Conservation (phyloP, 306 rosid genomes). For the Vigna reflexopilosa region DNA sequence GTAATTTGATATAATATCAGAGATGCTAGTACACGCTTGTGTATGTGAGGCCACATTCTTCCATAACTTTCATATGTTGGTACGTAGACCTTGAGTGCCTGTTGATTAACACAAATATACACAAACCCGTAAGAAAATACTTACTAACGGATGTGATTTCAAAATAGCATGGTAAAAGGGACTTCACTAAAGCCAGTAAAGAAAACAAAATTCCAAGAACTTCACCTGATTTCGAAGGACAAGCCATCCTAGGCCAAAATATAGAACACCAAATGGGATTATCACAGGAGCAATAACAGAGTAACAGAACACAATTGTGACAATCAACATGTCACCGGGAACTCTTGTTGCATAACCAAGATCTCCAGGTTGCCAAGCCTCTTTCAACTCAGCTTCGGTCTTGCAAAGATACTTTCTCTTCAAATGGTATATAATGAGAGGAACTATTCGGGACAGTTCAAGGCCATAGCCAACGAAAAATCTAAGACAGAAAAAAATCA, state of each 20-base stretch:
- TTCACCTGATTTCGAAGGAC: slow-evolving; percentile 91
- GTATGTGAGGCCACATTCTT: slow-evolving; percentile 95
- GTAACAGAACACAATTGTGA: slow-evolving; percentile 84
- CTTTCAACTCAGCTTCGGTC: slow-evolving; percentile 85
- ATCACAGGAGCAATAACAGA: slow-evolving; percentile 86
- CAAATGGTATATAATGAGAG: slow-evolving; percentile 85
- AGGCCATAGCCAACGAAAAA: slow-evolving; percentile 95
- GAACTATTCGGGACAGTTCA: slow-evolving; percentile 84
- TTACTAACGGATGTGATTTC: background rate
- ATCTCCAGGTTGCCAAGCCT: slow-evolving; percentile 91
- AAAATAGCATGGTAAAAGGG: background rate
- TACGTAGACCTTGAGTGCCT: slow-evolving; percentile 92
- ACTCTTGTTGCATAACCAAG: slow-evolving; percentile 82
- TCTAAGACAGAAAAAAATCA: slow-evolving; percentile 53
- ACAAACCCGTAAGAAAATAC: background rate
- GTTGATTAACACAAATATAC: slow-evolving; percentile 36
- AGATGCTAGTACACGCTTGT: slow-evolving; percentile 71
- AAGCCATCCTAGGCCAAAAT: slow-evolving; percentile 93
- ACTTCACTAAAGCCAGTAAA: background rate
- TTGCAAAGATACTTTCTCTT: slow-evolving; percentile 89
- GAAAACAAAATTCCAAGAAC: slow-evolving; percentile 13
- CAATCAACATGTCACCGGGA: slow-evolving; percentile 82
- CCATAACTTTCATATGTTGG: slow-evolving; percentile 93
- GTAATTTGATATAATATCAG: slow-evolving; percentile 79
- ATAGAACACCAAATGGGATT: slow-evolving; percentile 81